Evolutionary conservation across 495 filamentous ascomycete genomes (phyloP), one percentile per base, ranked within the genome.

Genomic region (Xylaria telfairii): DNA sequence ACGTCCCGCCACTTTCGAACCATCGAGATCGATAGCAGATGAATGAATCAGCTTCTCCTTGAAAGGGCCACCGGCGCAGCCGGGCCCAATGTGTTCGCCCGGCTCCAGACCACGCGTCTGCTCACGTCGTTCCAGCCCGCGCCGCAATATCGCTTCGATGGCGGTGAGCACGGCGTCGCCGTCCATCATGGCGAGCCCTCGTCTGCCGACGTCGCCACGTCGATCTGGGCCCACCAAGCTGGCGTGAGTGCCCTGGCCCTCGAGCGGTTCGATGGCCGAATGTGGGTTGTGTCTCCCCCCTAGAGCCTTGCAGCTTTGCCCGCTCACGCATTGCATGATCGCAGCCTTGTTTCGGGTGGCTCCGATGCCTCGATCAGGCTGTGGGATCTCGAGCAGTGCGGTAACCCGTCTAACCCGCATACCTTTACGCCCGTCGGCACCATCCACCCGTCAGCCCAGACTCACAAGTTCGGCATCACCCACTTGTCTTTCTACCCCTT

Each of bases 401-500:
- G 71, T 7, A 83, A 81, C 65, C 76, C 82, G 1, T 70, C 76
- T 0, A 71, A 73, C 13, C 28, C 72, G n/a, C 76, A 87, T 75
- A 83, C 82, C 4, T 88, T 89, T 72, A 80, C 75, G 9, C 85
- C 90, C 6, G 76, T 83, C 12, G 85, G 81, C 30, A 59, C 71
- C 19, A 76, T 84, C 59, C 59, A 73, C 65, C 78, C 81, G 49
- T 80, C 76, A 42, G 46, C 68, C 8, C 56, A 73, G 63, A 53
- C 71, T 47, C 92, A 96, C 78, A 92, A 87, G 59, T 92, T 90
- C 73, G 91, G 93, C 62, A 91, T 97, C 64, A 97, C 94, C 2
- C 90, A 94, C 44, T 81, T 97, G 47, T 92, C 87, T 2, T 96
- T 96, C 81, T 97, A 96, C 75, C 93, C 95, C 4, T 96, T 96